phyloP scores from a whole-genome alignment of 192 early-diverging fungal genomes.

The Gamsiella multidivaricata region DNA sequence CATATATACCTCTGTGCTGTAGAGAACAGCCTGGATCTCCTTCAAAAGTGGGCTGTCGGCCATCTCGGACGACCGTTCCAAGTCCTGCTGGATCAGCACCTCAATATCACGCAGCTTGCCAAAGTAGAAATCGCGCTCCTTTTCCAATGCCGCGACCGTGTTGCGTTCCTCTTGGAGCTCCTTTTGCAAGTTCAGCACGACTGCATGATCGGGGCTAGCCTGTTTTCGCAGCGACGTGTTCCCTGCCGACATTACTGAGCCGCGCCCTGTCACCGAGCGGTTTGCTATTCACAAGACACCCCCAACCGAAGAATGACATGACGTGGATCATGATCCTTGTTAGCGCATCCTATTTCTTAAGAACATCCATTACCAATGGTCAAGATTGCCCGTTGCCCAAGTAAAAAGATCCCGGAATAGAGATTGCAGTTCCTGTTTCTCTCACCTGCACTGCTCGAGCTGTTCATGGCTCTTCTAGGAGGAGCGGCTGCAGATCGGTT shows the following conservation, averaged over 20 bases:
- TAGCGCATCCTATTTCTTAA: too few species aligned
- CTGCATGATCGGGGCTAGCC: slow-evolving; percentile 50
- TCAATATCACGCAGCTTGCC: slow-evolving; percentile 95
- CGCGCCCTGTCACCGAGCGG: slow-evolving; percentile 38
- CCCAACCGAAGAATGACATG: too few species aligned
- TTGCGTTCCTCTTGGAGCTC: slow-evolving; percentile 85
- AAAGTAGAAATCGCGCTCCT: slow-evolving; percentile 99
- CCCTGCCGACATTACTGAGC: slow-evolving; percentile 9
- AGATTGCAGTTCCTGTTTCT: background rate
- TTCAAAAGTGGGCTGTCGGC: slow-evolving; percentile 64
- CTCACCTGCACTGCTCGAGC: slow-evolving; percentile 54
- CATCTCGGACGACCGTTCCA: slow-evolving; percentile 66
- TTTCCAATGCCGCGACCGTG: slow-evolving; percentile 91
- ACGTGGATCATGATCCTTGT: background rate
- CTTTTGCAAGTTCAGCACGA: slow-evolving; percentile 79
- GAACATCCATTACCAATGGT: too few species aligned
- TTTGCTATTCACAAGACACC: slow-evolving; percentile 4
- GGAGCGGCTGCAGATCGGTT: slow-evolving; percentile 47
- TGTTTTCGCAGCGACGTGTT: slow-evolving; percentile 34
- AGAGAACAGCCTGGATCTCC: slow-evolving; percentile 89
- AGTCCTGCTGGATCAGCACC: slow-evolving; percentile 83
- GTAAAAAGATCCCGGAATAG: background rate
- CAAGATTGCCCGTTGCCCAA: too few species aligned
- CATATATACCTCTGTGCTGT: slow-evolving; percentile 76
- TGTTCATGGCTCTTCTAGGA: slow-evolving; percentile 45